Percentiles rank a stretch among this genome's conserved stretches.
Evolutionary conservation across 202 grass and related monocot genomes (phyloP).

Genomic region (Saccharum hybrid): DNA sequence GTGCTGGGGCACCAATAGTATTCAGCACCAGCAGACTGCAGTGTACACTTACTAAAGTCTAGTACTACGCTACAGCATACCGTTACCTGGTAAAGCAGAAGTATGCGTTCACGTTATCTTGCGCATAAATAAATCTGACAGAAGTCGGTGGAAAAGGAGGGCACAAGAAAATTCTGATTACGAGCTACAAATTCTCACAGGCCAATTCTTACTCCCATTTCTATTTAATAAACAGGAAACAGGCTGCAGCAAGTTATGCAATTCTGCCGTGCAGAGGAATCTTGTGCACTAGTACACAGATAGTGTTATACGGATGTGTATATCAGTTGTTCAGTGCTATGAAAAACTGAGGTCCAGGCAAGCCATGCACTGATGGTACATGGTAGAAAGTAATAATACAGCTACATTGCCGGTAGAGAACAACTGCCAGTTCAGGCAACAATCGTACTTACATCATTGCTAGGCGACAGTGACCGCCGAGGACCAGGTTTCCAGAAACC

Average conservation of each 20-base stretch:
- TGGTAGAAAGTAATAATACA: background rate
- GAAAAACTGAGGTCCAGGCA: slow-evolving; percentile 10
- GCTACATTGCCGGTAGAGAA: slow-evolving; percentile 2
- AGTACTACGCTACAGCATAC: background rate
- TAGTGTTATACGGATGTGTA: background rate
- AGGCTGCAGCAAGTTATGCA: background rate
- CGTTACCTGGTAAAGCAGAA: background rate
- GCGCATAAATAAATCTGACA: background rate
- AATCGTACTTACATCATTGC: slow-evolving; percentile 24
- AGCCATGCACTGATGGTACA: slow-evolving; percentile 5
- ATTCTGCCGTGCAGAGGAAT: background rate
- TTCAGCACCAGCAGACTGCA: background rate
- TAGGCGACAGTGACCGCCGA: slow-evolving; percentile 5
- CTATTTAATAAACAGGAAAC: background rate
- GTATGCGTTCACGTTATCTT: background rate
- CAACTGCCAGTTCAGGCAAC: slow-evolving; percentile 13
- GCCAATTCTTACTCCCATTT: background rate
- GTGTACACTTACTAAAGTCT: background rate
- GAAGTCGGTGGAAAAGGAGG: background rate
- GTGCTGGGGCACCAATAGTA: background rate
- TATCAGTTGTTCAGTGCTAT: background rate
- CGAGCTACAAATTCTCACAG: background rate
- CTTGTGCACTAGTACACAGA: background rate
- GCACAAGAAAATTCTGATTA: background rate
- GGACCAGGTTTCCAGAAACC: background rate